Conservation (phyloP, 805 yeast species). For the Schizosaccharomyces cryophilus region DNA sequence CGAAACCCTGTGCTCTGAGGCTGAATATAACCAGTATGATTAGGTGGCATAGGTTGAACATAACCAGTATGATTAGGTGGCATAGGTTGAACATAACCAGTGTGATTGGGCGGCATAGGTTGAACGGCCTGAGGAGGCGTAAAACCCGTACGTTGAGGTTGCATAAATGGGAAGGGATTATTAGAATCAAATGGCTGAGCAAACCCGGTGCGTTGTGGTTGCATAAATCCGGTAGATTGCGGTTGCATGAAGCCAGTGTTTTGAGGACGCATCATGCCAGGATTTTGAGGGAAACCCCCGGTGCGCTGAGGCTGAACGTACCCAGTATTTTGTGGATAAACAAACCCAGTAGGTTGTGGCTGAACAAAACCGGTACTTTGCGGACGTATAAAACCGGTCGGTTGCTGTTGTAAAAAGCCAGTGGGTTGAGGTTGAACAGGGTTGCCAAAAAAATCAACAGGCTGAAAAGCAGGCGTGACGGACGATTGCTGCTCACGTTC, state of each 20-base stretch:
- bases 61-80: slow-evolving; percentile 8
- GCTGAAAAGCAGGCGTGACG: slow-evolving; percentile 9
- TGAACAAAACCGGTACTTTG: neutral
- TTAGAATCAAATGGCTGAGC: slow-evolving; percentile 3
- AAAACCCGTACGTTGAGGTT: slow-evolving; percentile 5
- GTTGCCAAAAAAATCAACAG: slow-evolving; percentile 39
- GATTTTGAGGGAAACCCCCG: neutral
- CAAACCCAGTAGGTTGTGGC: neutral
- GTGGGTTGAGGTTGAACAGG: slow-evolving; percentile 22
- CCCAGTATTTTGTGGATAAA: slow-evolving; percentile 3
- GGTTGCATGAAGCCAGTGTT: neutral
- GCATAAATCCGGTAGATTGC: neutral
- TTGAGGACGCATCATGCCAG: slow-evolving; percentile 6
- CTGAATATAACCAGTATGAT: slow-evolving; percentile 3
- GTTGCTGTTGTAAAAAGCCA: slow-evolving; percentile 6
- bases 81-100: slow-evolving; percentile 6
- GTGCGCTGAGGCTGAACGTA: slow-evolving; percentile 3
- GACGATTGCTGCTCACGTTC: neutral
- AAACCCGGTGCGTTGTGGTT: slow-evolving; percentile 3
- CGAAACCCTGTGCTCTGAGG: slow-evolving; percentile 3
- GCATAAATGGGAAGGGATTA: slow-evolving; percentile 4
- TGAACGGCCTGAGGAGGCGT: slow-evolving; percentile 5
- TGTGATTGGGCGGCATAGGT: slow-evolving; percentile 4
- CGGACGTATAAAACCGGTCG: slow-evolving; percentile 5
- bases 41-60: slow-evolving; percentile 4